A percentile compares a stretch with the other conserved stretches of the same genome.
Conservation (phyloP, 2,329 filamentous ascomycete genomes). For the Cladosporium halotolerans region DNA sequence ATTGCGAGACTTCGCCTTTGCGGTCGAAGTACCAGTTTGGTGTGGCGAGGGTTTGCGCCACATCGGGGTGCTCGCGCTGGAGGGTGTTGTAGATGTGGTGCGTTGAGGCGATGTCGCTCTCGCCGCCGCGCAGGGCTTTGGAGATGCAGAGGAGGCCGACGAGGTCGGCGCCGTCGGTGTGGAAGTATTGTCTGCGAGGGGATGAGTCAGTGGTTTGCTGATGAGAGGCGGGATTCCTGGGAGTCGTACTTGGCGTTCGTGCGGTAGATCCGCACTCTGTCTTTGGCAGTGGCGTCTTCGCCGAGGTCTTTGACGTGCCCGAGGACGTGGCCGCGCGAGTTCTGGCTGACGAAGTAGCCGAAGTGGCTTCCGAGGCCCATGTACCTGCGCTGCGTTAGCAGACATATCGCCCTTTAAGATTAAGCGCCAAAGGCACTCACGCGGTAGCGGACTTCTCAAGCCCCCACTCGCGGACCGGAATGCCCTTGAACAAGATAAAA, state of each 20-base stretch:
- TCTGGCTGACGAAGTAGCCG: constrained; percentile 79
- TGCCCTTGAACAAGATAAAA: constrained; percentile 77
- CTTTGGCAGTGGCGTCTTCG: constrained; percentile 69
- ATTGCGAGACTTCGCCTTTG: constrained; percentile 69
- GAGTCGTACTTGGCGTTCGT: constrained; percentile 56
- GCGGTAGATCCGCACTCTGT: constrained; percentile 79
- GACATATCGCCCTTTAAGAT: too few species aligned
- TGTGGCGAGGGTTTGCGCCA: constrained; percentile 64
- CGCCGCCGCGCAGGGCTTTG: constrained; percentile 68
- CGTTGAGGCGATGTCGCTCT: constrained; percentile 70
- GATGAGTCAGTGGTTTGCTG: neutral
- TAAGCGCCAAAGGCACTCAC: neutral
- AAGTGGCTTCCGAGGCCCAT: constrained; percentile 74
- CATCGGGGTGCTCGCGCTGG: constrained; percentile 65
- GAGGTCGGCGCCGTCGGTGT: constrained; percentile 74
- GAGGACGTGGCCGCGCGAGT: constrained; percentile 72
- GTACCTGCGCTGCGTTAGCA: constrained; percentile 40
- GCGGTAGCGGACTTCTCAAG: constrained; percentile 70
- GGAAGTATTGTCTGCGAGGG: constrained; percentile 65
- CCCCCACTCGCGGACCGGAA: constrained; percentile 68
- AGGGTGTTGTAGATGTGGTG: constrained; percentile 76
- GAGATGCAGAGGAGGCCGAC: constrained; percentile 76
- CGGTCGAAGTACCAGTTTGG: constrained; percentile 87
- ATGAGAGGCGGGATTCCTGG: neutral
- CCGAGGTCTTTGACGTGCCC: constrained; percentile 84